Evolutionary conservation across 1,284 basidiomycete species (phyloP).

Genomic region (Apiotrichum brassicae): DNA sequence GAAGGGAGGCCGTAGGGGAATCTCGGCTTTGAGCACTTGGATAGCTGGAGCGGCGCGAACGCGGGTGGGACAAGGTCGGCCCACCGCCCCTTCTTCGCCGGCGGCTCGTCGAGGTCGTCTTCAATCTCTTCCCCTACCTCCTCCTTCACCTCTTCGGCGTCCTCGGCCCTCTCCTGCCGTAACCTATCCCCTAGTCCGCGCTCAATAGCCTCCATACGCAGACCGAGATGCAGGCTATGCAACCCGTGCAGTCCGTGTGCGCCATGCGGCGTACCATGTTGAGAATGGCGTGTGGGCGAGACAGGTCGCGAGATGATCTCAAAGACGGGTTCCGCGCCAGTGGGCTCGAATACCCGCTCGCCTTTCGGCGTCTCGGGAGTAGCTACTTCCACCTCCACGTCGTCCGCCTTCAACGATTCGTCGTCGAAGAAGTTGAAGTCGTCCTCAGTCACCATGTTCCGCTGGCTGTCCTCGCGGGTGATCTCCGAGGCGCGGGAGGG

Average conservation of each 20-base stretch:
- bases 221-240: background rate
- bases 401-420: constrained; percentile 28
- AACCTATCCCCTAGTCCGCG: background rate
- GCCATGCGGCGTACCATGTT: too few species aligned
- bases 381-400: constrained; percentile 1
- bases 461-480: background rate
- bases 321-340: background rate
- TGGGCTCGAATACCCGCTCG: constrained; percentile 1
- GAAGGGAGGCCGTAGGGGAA: constrained; percentile 31
- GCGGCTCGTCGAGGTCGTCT: background rate
- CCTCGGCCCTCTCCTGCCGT: background rate
- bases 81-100: background rate
- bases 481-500: constrained; percentile 1
- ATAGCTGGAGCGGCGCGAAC: constrained; percentile 25
- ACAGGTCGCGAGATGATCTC: constrained; percentile 3
- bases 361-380: constrained; percentile 3
- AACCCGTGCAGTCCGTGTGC: background rate
- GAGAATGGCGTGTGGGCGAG: background rate
- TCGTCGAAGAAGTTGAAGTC: constrained; percentile 46
- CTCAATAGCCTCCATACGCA: background rate
- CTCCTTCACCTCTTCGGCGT: constrained; percentile 1
- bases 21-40: constrained; percentile 2
- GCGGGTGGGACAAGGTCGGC: constrained; percentile 28
- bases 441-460: constrained; percentile 34
- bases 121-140: background rate